Conservation (phyloP, 1,284 basidiomycete species). For the Ganoderma lucidum region DNA sequence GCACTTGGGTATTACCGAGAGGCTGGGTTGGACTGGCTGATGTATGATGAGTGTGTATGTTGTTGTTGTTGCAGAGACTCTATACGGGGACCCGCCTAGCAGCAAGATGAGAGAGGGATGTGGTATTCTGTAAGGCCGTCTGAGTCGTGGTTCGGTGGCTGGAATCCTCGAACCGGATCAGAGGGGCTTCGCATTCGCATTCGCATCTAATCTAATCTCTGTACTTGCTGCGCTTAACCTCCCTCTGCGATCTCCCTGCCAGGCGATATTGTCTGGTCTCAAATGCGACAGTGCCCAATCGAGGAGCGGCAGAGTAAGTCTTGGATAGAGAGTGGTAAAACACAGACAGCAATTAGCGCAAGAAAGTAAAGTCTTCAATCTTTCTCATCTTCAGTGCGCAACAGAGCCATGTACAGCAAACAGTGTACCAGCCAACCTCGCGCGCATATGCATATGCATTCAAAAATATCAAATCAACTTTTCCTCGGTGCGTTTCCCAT, state of each 20-base stretch:
- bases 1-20: background rate
- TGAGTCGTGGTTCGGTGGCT: background rate
- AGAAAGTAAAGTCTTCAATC: background rate
- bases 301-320: background rate
- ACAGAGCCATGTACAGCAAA: too few relatives aligned
- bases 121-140: background rate
- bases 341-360: background rate
- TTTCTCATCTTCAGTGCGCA: background rate
- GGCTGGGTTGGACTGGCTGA: background rate
- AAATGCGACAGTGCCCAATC: too few relatives aligned
- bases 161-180: background rate
- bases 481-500: slow-evolving; percentile 1
- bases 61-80: background rate
- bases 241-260: background rate
- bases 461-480: background rate
- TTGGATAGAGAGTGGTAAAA: background rate
- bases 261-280: too few relatives aligned
- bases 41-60: background rate
- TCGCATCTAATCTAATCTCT: slow-evolving; percentile 4
- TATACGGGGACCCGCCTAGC: background rate
- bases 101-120: background rate
- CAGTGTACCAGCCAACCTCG: background rate
- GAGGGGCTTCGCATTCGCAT: background rate
- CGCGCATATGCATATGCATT: too few relatives aligned
- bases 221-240: background rate